Evolutionary conservation across 371 early-diverging fungal species (phyloP).

Genomic region (Mucor mucedo): DNA sequence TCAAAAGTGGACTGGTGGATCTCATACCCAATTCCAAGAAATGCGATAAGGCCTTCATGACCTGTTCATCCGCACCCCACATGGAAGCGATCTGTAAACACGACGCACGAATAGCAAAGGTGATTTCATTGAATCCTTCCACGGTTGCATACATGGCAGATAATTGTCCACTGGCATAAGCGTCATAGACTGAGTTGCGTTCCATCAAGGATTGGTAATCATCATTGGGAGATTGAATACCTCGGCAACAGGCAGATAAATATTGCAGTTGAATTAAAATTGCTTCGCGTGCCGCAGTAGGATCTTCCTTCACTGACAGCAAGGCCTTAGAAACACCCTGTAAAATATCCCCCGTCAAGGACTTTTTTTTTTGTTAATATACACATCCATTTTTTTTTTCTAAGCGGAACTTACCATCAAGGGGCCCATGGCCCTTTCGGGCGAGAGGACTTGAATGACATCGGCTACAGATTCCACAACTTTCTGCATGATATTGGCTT

Average conservation of each 20-base stretch:
- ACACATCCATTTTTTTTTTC: no score
- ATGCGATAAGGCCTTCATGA: constrained; percentile 49
- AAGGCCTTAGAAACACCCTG: constrained; percentile 43
- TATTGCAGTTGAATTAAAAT: constrained; percentile 46
- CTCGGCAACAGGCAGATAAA: constrained; percentile 58
- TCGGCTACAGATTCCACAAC: constrained; percentile 76
- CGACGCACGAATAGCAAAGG: constrained; percentile 38
- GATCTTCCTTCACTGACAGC: constrained; percentile 16
- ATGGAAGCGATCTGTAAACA: constrained; percentile 32
- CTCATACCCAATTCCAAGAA: constrained; percentile 62
- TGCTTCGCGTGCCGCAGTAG: constrained; percentile 23
- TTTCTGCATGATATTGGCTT: constrained; percentile 65
- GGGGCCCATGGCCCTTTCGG: constrained; percentile 59
- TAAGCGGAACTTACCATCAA: constrained; percentile 52
- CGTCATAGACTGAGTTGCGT: constrained; percentile 40
- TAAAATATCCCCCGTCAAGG: constrained; percentile 49
- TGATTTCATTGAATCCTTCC: constrained; percentile 38
- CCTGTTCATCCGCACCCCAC: constrained; percentile 46
- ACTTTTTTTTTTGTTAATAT: constrained; percentile 20
- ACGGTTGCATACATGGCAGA: constrained; percentile 29
- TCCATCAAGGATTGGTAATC: constrained; percentile 47
- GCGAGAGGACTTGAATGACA: constrained; percentile 68
- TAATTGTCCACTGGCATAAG: constrained; percentile 46
- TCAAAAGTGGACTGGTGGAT: constrained; percentile 51
- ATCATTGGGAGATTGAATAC: constrained; percentile 59